Percentiles rank a stretch among this genome's conserved stretches.
Conservation (phyloP, 139 green algal genomes). For the Chlorella sp. region DNA sequence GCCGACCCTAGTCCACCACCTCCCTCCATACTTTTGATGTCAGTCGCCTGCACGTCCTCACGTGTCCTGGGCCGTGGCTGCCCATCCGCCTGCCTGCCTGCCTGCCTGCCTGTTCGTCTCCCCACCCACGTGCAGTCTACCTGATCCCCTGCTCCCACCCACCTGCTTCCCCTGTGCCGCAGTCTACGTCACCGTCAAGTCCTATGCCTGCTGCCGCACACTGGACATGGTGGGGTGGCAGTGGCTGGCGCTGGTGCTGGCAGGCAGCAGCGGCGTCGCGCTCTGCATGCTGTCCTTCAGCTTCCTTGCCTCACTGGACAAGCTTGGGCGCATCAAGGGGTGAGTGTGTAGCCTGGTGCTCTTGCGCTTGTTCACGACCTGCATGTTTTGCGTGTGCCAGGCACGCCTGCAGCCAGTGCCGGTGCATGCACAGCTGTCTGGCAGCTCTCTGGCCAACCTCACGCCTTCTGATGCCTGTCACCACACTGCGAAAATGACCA, state of each 20-base stretch:
- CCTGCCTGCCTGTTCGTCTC: too few species aligned
- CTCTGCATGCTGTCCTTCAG: constrained; percentile 11
- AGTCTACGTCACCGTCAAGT: constrained; percentile 22
- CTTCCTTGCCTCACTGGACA: not conserved
- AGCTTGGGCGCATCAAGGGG: not conserved
- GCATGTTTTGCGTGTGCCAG: not conserved
- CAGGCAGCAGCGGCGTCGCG: not conserved
- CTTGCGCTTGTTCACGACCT: too few species aligned
- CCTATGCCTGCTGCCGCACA: constrained; percentile 29
- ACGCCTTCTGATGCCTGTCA: too few species aligned
- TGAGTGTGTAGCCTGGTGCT: too few species aligned
- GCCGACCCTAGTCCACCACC: too few species aligned
- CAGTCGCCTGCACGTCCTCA: too few species aligned
- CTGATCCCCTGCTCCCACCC: not conserved
- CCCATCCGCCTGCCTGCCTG: too few species aligned
- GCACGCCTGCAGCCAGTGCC: not conserved
- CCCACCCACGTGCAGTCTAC: not conserved
- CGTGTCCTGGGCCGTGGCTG: too few species aligned
- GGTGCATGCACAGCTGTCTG: not conserved
- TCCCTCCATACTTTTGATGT: too few species aligned
- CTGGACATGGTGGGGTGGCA: constrained; percentile 26
- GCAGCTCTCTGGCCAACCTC: too few species aligned
- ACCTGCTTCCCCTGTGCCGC: not conserved
- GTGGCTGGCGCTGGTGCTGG: constrained; percentile 35
- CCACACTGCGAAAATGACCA: too few species aligned